These are phyloP conservation scores for Dimocarpus longan DNA, from an alignment of 345 rosid species.

Conservation along the genomic window DNA sequence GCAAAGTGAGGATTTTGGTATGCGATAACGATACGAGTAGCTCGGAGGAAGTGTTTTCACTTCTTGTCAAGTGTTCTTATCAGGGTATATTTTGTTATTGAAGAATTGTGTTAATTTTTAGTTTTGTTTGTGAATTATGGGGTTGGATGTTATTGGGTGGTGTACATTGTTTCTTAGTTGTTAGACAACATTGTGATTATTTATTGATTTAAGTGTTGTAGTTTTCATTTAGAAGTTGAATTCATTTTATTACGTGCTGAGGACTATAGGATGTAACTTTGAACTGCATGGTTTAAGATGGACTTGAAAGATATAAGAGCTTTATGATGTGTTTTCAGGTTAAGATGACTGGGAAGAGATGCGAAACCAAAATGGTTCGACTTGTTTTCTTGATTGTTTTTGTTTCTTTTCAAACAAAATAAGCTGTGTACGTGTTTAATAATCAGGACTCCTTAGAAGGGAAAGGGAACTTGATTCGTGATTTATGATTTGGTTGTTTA, in stretches of 20 bases:
- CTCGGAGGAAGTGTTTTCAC: conserved; percentile 69
- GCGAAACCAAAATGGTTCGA: not conserved
- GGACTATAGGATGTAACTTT: not conserved
- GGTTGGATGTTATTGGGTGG: not conserved
- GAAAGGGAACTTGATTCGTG: too few species aligned
- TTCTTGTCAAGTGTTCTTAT: conserved; percentile 89
- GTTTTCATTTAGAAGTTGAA: not conserved
- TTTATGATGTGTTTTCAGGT: not conserved
- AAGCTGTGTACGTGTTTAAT: not conserved
- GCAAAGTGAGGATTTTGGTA: conserved; percentile 95
- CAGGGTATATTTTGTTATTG: conserved; percentile 56
- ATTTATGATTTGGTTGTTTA: too few species aligned
- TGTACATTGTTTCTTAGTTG: not conserved
- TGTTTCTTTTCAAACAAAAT: not conserved
- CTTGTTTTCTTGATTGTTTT: not conserved
- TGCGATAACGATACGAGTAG: conserved; percentile 85
- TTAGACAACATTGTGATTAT: not conserved
- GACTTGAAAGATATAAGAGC: not conserved
- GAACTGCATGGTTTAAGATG: not conserved
- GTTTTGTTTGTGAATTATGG: not conserved
- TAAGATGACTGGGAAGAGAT: not conserved
- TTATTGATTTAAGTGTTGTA: not conserved
- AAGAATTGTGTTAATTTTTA: not conserved
- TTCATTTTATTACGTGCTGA: not conserved
- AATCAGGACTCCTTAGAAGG: too few species aligned